phyloP scores from a whole-genome alignment of 2,329 filamentous ascomycete species.

The Samsoniella hepiali region DNA sequence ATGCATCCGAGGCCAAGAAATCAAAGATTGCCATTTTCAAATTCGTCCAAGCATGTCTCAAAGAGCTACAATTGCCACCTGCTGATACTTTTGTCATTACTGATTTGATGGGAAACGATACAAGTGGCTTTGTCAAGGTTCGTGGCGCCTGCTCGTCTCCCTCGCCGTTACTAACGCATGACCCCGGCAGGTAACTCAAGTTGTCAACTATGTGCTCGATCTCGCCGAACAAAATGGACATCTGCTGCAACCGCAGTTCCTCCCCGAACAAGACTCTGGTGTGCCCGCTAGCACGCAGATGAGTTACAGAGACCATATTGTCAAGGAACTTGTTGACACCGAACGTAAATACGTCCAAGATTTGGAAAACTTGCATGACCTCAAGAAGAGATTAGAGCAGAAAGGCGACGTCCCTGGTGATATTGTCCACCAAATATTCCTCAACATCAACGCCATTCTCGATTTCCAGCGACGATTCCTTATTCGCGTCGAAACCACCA shows the following conservation, averaged over 20 bases:
- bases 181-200: conserved; percentile 65
- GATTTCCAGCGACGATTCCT: conserved; percentile 95
- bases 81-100: conserved; percentile 88
- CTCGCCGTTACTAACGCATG: conserved; percentile 10
- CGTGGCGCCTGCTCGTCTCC: background rate
- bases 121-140: conserved; percentile 95
- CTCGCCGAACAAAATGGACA: conserved; percentile 75
- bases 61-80: conserved; percentile 73
- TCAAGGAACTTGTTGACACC: conserved; percentile 88
- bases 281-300: conserved; percentile 60
- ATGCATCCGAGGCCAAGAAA: conserved; percentile 65
- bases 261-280: conserved; percentile 51
- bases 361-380: conserved; percentile 84
- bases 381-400: conserved; percentile 87
- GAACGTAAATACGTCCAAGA: conserved; percentile 98
- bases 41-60: conserved; percentile 85
- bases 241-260: conserved; percentile 59
- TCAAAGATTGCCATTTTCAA: conserved; percentile 88
- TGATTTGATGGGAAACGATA: conserved; percentile 90
- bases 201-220: conserved; percentile 90
- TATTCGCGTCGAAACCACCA: conserved; percentile 93
- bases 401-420: conserved; percentile 86
- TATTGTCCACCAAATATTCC: conserved; percentile 87
- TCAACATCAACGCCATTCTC: conserved; percentile 91
- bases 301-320: conserved; percentile 78